Base-by-base conservation (phyloP, 2,329 filamentous ascomycete species). In the Colletotrichum falcatum region DNA sequence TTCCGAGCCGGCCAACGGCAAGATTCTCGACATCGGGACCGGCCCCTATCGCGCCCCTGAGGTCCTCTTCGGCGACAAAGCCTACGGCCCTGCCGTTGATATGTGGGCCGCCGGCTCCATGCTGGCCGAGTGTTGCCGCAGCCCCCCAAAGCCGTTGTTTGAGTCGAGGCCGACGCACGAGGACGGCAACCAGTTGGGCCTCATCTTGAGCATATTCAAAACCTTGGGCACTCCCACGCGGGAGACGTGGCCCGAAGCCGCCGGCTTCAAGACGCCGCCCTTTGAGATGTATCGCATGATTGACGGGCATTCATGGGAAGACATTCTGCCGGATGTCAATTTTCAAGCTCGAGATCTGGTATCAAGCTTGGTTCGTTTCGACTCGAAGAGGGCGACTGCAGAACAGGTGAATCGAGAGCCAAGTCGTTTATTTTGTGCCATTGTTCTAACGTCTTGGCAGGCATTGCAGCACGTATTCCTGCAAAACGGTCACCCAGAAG, bases 1-100 rank as follows among this genome's bases (percentile, higher is more conserved):
- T 4, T 87, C 88, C 18, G 96, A 99, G 78, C 84, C 89, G 1
- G 77, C 84, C 11, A 79, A 89, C 64, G 76, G 85, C 65, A 98
- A 98, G 81, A 92, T 97, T 62, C 91, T 96, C 9, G 97, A 99
- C 78, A 93, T 99, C 33, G 96, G 96, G 44, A 98, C 95, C 1
- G 95, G 95, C 0, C 89, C 92, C 59, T 99, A 99, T 81, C 90
- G 97, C 26, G 89, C 95, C 0, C 96, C 96, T 0, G 97, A 99
- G 77, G 88, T 95, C 0, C 85, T 99, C 8, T 98, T 99, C 78
- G 96, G 94, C 0, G 87, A 95, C 79, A 89, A 87, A 60, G 82
- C 84, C 0, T 99, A 99, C 77, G 88, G 87, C 2, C 79, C 88
- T 0, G 85, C 88, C 11, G 86, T 98, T 3, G 96, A 99, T 79